phyloP scores from a whole-genome alignment of 805 yeast species.

The Blastobotrys terrestris region DNA sequence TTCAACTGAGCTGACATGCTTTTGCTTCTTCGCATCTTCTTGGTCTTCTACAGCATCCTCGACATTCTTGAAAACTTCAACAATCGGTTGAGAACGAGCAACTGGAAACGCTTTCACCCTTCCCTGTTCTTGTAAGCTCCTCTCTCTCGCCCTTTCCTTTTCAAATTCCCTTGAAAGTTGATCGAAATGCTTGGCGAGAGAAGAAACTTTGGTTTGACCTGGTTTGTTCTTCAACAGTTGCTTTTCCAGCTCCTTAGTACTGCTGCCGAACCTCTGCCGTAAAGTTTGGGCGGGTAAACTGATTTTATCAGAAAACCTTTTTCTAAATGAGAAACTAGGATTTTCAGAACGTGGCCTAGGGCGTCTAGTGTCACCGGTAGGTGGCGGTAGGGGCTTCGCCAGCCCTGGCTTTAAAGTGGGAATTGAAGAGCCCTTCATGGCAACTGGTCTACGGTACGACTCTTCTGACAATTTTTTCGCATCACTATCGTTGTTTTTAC shows the following conservation, averaged over 20 bases:
- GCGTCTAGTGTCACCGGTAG: neutral
- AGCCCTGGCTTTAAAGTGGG: conserved; percentile 7
- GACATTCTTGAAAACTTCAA: conserved; percentile 82
- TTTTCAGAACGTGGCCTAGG: neutral
- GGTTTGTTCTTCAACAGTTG: conserved; percentile 14
- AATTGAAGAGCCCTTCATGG: conserved; percentile 8
- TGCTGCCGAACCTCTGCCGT: conserved; percentile 14
- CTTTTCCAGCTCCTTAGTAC: conserved; percentile 20
- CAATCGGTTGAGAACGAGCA: conserved; percentile 74
- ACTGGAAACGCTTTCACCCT: conserved; percentile 66
- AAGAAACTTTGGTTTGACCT: conserved; percentile 25
- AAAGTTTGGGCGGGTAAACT: conserved; percentile 14
- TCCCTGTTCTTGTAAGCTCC: conserved; percentile 52
- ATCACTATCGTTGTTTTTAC: neutral
- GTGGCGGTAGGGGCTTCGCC: neutral
- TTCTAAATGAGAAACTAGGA: conserved; percentile 5
- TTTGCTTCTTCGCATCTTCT: neutral
- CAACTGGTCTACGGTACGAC: neutral
- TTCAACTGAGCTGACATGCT: neutral
- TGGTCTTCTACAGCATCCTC: conserved; percentile 76
- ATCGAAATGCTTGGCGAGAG: conserved; percentile 59
- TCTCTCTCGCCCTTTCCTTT: conserved; percentile 75
- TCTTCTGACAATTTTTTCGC: conserved; percentile 1
- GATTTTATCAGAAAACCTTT: conserved; percentile 14
- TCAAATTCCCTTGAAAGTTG: conserved; percentile 81